These are phyloP conservation scores for Orbilia brochopaga DNA, from an alignment of 2,329 filamentous ascomycete species.

Conservation along the genomic window DNA sequence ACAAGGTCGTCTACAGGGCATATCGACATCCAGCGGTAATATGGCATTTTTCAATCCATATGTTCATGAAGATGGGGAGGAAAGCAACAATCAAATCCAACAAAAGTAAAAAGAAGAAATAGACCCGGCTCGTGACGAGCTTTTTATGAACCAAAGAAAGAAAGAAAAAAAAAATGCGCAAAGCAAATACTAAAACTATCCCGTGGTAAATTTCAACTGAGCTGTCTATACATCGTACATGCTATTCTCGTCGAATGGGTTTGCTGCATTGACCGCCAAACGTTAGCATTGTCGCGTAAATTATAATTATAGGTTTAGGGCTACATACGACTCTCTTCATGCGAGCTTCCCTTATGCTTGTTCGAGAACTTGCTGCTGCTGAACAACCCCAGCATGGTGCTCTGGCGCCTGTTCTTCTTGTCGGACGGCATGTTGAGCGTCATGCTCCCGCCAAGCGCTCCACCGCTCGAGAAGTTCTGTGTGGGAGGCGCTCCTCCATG, in stretches of 20 bases:
- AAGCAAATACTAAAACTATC: neutral
- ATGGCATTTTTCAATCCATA: slow-evolving; percentile 4
- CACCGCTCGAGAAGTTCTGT: slow-evolving; percentile 44
- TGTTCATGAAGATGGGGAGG: neutral
- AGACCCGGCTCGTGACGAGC: too few species aligned
- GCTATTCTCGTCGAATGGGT: slow-evolving; percentile 48
- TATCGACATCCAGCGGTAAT: neutral
- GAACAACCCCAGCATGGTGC: slow-evolving; percentile 50
- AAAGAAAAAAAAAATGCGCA: neutral
- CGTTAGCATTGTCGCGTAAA: slow-evolving; percentile 15
- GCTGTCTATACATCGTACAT: slow-evolving; percentile 47
- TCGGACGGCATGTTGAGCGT: slow-evolving; percentile 34
- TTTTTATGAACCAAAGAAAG: neutral
- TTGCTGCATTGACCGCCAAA: slow-evolving; percentile 19
- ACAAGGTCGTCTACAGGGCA: neutral
- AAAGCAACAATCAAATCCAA: neutral
- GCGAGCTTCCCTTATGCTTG: slow-evolving; percentile 35
- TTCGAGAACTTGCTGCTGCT: slow-evolving; percentile 48
- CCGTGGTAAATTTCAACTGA: neutral
- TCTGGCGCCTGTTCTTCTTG: slow-evolving; percentile 49
- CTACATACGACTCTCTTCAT: slow-evolving; percentile 50
- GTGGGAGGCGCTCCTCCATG: slow-evolving; percentile 35
- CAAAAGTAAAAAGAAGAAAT: too few species aligned
- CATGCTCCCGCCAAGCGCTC: slow-evolving; percentile 44
- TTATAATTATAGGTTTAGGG: neutral